Evolutionary conservation across 768 basidiomycete species (phyloP).

Genomic region (Lanmaoa rubissima): DNA sequence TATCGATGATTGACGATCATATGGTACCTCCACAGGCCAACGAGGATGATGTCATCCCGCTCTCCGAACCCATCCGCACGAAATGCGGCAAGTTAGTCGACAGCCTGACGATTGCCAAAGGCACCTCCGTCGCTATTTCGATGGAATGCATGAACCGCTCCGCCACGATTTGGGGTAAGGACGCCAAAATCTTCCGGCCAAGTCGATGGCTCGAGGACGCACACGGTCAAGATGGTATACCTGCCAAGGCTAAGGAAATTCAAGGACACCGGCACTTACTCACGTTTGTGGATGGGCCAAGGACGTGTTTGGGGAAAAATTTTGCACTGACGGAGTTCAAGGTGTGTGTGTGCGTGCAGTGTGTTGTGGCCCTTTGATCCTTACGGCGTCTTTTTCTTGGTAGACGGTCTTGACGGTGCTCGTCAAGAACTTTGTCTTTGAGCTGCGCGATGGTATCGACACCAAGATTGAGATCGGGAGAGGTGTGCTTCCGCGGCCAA

Average conservation of each 20-base stretch:
- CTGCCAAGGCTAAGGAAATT: constrained; percentile 36
- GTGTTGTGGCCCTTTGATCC: too few relatives aligned
- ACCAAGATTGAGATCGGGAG: too few relatives aligned
- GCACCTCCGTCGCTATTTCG: constrained; percentile 42
- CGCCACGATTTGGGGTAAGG: constrained; percentile 55
- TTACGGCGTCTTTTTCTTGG: too few relatives aligned
- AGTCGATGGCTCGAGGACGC: constrained; percentile 54
- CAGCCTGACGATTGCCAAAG: constrained; percentile 46
- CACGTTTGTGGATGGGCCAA: constrained; percentile 49
- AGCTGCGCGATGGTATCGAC: too few relatives aligned
- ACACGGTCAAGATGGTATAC: not conserved
- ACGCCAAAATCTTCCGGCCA: constrained; percentile 56
- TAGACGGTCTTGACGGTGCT: too few relatives aligned
- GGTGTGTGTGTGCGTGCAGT: too few relatives aligned
- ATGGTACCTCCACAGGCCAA: constrained; percentile 32
- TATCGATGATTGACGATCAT: not conserved
- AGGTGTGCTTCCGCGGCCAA: constrained; percentile 8
- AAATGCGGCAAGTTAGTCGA: constrained; percentile 37
- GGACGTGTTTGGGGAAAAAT: constrained; percentile 46
- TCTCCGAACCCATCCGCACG: constrained; percentile 46
- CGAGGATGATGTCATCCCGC: constrained; percentile 57
- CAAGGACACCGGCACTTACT: constrained; percentile 49
- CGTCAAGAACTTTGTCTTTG: too few relatives aligned
- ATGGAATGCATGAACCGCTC: constrained; percentile 49
- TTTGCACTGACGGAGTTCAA: constrained; percentile 46